Conservation (phyloP, 805 yeast species). For the Candida sithepensis region DNA sequence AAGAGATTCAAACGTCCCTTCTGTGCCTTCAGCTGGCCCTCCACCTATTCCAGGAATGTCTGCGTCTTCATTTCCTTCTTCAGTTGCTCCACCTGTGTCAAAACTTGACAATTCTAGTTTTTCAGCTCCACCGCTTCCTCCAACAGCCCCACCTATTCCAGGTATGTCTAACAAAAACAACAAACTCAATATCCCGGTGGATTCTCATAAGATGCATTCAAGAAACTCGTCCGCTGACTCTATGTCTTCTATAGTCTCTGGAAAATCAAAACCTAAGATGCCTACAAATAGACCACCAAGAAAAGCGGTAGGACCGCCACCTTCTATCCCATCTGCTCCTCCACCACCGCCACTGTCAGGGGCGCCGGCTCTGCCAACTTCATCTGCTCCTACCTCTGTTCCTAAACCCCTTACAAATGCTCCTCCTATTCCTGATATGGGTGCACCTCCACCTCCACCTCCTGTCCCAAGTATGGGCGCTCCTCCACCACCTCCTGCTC, state of each 20-base stretch:
- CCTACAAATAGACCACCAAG: conserved; percentile 18
- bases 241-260: conserved; percentile 10
- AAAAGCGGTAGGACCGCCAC: background rate
- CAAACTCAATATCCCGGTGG: conserved; percentile 4
- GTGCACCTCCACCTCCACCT: background rate
- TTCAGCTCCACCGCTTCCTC: conserved; percentile 7
- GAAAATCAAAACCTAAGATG: conserved; percentile 16
- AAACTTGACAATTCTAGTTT: conserved; percentile 8
- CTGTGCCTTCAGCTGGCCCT: conserved; percentile 16
- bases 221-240: conserved; percentile 12
- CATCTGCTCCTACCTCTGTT: conserved; percentile 14
- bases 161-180: conserved; percentile 2
- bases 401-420: background rate
- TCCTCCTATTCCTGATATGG: conserved; percentile 7
- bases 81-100: conserved; percentile 21
- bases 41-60: conserved; percentile 18
- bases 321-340: conserved; percentile 5
- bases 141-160: conserved; percentile 4
- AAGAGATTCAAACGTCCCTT: conserved; percentile 6
- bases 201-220: conserved; percentile 3
- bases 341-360: conserved; percentile 17
- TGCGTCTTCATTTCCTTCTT: conserved; percentile 22
- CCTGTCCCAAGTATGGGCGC: background rate
- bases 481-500: conserved; percentile 10
- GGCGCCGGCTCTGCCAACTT: conserved; percentile 21